Evolutionary conservation across 192 early-diverging fungal species (phyloP).

Genomic region (Entomortierella parvispora): DNA sequence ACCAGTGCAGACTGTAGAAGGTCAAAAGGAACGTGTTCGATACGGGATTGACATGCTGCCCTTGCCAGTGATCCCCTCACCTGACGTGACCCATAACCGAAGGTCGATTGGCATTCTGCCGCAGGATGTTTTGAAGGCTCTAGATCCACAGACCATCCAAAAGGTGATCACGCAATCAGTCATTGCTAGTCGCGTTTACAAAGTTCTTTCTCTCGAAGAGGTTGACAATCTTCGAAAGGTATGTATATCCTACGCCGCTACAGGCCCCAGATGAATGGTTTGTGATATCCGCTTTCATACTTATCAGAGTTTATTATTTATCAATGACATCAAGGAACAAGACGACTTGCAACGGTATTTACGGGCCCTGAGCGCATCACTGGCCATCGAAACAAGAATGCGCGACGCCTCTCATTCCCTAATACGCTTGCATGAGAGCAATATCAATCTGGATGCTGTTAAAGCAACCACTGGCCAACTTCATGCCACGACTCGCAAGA

Average conservation of each 20-base stretch:
- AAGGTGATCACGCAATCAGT: constrained; percentile 53
- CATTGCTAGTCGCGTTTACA: constrained; percentile 58
- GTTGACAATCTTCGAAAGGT: constrained; percentile 63
- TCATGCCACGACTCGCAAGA: constrained; percentile 55
- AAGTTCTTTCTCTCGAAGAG: constrained; percentile 57
- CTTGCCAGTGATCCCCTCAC: constrained; percentile 40
- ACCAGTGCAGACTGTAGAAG: not conserved
- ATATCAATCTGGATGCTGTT: constrained; percentile 53
- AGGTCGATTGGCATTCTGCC: constrained; percentile 34
- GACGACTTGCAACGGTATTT: constrained; percentile 51
- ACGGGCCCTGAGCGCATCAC: constrained; percentile 29
- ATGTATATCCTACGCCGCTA: not conserved
- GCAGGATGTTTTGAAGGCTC: constrained; percentile 34
- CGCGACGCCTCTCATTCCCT: constrained; percentile 60
- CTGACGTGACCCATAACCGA: constrained; percentile 27
- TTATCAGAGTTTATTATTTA: too few species aligned
- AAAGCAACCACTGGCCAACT: constrained; percentile 53
- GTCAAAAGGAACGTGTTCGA: constrained; percentile 8
- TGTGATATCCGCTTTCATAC: too few species aligned
- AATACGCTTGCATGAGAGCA: constrained; percentile 53
- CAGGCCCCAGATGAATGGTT: too few species aligned
- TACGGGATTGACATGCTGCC: constrained; percentile 41
- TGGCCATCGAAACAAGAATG: constrained; percentile 62
- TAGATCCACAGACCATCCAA: constrained; percentile 34
- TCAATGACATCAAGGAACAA: too few species aligned